A percentile compares a stretch with the other conserved stretches of the same genome.
Conservation (phyloP, 805 yeast genomes). For the Brettanomyces bruxellensis region DNA sequence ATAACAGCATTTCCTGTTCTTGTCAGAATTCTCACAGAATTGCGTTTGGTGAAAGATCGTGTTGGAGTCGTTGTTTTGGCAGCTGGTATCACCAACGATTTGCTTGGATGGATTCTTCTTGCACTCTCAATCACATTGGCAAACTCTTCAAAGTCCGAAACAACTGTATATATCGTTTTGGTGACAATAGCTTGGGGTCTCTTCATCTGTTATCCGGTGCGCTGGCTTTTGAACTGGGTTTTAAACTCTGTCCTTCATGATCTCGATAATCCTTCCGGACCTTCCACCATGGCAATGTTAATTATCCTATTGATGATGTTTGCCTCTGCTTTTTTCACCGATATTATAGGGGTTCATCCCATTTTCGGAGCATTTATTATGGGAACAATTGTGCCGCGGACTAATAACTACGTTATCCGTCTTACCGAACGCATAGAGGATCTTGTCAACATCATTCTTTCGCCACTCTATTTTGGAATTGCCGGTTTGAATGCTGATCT, state of each 20-base stretch:
- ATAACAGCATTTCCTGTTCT: slow-evolving; percentile 83
- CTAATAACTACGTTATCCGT: slow-evolving; percentile 59
- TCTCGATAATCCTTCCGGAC: slow-evolving; percentile 48
- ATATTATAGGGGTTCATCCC: slow-evolving; percentile 79
- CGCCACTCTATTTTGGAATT: slow-evolving; percentile 72
- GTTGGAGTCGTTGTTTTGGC: slow-evolving; percentile 70
- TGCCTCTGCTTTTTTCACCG: slow-evolving; percentile 67
- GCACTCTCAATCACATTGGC: slow-evolving; percentile 73
- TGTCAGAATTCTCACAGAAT: slow-evolving; percentile 69
- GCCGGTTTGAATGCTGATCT: slow-evolving; percentile 69
- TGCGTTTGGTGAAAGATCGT: slow-evolving; percentile 59
- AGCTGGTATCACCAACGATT: slow-evolving; percentile 75
- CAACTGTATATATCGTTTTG: slow-evolving; percentile 59
- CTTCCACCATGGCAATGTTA: slow-evolving; percentile 54
- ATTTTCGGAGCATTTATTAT: slow-evolving; percentile 79
- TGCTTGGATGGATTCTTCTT: slow-evolving; percentile 72
- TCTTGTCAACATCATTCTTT: slow-evolving; percentile 57
- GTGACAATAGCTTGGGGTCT: slow-evolving; percentile 64
- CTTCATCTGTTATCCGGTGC: slow-evolving; percentile 48
- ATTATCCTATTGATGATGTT: slow-evolving; percentile 48
- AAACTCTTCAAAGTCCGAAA: slow-evolving; percentile 59
- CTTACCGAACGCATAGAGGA: slow-evolving; percentile 73
- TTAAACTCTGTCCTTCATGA: slow-evolving; percentile 33
- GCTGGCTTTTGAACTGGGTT: slow-evolving; percentile 35
- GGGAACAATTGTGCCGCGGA: slow-evolving; percentile 70